Percentiles rank a stretch among this genome's conserved stretches.
Evolutionary conservation across 2,329 filamentous ascomycete genomes (phyloP).

Genomic region (Colletotrichum camelliae): DNA sequence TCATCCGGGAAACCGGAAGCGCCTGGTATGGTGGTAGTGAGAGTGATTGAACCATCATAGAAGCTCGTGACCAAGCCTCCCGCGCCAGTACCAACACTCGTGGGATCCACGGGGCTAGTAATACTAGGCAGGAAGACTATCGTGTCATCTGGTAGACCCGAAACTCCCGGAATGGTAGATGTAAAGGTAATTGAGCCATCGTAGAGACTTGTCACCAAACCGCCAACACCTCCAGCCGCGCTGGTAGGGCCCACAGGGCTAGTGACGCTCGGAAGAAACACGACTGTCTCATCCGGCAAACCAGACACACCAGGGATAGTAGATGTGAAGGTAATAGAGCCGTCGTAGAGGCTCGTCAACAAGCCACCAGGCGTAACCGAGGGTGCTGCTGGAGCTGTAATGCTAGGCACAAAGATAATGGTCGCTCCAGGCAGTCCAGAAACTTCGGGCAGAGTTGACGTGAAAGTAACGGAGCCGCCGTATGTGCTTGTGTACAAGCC

Average conservation of each 20-base stretch:
- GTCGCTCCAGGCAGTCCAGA: background rate
- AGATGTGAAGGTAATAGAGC: background rate
- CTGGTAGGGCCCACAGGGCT: background rate
- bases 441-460: background rate
- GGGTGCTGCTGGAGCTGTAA: background rate
- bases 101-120: too few species aligned
- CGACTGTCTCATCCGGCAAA: background rate
- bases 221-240: background rate
- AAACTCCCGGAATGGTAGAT: too few species aligned
- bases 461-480: background rate
- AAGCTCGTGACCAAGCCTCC: background rate
- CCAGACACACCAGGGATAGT: background rate
- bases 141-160: too few species aligned
- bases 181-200: slow-evolving; percentile 2
- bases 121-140: too few species aligned
- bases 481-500: slow-evolving; percentile 2
- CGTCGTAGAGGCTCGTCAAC: slow-evolving; percentile 7
- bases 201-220: background rate
- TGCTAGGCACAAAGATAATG: background rate
- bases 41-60: background rate
- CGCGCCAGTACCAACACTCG: too few species aligned
- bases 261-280: background rate
- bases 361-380: background rate
- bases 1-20: background rate
- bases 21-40: background rate